Percentiles rank a stretch among this genome's conserved stretches.
phyloP scores from a whole-genome alignment of 1,284 basidiomycete genomes.

The Leccinum discolor region DNA sequence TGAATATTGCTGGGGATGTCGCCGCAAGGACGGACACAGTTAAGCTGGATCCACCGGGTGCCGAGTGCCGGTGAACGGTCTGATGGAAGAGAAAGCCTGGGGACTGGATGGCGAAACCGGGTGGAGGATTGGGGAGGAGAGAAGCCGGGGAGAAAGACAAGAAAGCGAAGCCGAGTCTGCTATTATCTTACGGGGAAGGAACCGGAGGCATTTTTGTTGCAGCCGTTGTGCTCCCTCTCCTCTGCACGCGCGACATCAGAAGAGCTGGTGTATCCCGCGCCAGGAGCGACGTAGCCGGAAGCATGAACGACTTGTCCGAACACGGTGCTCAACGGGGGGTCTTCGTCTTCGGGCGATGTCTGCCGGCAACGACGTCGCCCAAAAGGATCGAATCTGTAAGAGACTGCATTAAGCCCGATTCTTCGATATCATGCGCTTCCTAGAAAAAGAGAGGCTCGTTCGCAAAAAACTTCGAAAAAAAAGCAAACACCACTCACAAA shows the following conservation, averaged over 20 bases:
- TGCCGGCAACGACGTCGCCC: constrained; percentile 29
- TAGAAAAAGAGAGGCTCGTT: not conserved
- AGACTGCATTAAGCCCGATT: constrained; percentile 23
- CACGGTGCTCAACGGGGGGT: constrained; percentile 27
- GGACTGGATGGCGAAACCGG: too few species aligned
- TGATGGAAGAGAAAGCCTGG: too few species aligned
- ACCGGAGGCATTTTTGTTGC: too few species aligned
- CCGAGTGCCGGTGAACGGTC: too few species aligned
- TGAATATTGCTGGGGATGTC: too few species aligned
- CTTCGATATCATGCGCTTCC: constrained; percentile 7
- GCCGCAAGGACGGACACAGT: too few species aligned
- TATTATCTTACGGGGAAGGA: too few species aligned
- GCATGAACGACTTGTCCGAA: constrained; percentile 29
- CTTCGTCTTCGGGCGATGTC: constrained; percentile 26
- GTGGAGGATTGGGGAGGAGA: too few species aligned
- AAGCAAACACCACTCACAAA: constrained; percentile 8
- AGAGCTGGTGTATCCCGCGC: constrained; percentile 23
- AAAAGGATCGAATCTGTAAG: constrained; percentile 23
- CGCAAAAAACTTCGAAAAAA: not conserved
- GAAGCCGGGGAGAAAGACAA: too few species aligned
- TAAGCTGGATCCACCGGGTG: too few species aligned
- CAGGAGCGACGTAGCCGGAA: constrained; percentile 34
- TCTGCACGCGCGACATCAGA: constrained; percentile 27
- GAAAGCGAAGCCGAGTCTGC: too few species aligned
- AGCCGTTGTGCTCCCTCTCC: constrained; percentile 21